Base-by-base conservation (phyloP, 768 basidiomycete species). In the Lactifluus volemus region DNA sequence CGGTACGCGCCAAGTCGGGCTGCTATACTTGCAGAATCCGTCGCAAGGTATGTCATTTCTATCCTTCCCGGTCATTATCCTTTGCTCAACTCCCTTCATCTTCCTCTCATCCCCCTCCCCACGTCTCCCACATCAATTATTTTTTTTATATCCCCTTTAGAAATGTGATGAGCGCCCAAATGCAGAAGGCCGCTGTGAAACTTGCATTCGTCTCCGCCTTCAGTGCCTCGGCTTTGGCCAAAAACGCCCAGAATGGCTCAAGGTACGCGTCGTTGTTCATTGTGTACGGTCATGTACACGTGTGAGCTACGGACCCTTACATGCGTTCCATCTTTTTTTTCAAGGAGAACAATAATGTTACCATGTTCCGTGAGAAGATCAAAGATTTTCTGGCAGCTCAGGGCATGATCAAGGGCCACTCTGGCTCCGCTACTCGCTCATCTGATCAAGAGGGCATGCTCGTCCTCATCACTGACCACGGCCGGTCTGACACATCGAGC, bases 321-420 rank as follows among this genome's bases (percentile, higher is more conserved):
- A 19, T 9, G 21, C 7, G 19, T 14, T 49, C 45, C 49, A 25
- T 44, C 53, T 58, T 55, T 53, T 48, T 32, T 66, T 25, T 25
- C 25, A 65, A 91, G 89, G 86, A 89, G 71, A 83, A 76, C 67
- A 79, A 81, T 63, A 85, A 83, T 63, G 88, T 90, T 4, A 69
- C 79, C 39, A 81, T 82, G 62, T 75, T 89, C 44, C 80, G 89
- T 57, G 87, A 89, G 67, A 87, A 84, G 74, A 91, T 90, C 69
- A 92, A 91, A 74, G 73, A 75, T 1, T 88, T 89, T 68, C 79
- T 92, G 25, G 87, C 87, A 0, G 81, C 87, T 0, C 88, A 91
- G 71, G 89, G 89, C 51, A 89, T 91, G 88, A 91, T 92, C 73
- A 92, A 92, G 73, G 90, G 90, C 32, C 89, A 91, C 68, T 86